Evolutionary conservation across 106 monocot genomes (phyloP).

Genomic region (Acorus calamus): DNA sequence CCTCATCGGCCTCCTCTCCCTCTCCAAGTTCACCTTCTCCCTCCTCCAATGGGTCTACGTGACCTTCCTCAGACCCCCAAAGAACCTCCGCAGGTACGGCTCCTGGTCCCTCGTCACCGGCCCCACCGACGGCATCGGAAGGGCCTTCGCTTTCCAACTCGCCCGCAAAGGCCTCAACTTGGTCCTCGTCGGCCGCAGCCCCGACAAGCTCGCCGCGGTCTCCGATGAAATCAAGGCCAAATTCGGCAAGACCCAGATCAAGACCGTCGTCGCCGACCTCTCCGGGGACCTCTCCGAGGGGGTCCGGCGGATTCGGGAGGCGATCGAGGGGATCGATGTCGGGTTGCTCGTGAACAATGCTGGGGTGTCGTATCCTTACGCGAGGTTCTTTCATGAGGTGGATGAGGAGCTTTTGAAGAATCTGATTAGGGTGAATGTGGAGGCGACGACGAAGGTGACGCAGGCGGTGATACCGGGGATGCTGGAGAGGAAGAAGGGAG

Average conservation of each 20-base stretch:
- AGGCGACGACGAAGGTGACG: slow-evolving; percentile 75
- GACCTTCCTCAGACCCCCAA: slow-evolving; percentile 67
- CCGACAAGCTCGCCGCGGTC: slow-evolving; percentile 43
- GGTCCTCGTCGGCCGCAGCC: slow-evolving; percentile 83
- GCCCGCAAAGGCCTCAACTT: slow-evolving; percentile 51
- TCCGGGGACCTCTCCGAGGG: slow-evolving; percentile 46
- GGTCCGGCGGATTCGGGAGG: slow-evolving; percentile 32
- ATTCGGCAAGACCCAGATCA: slow-evolving; percentile 11
- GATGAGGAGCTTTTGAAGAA: slow-evolving; percentile 57
- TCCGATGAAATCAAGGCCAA: slow-evolving; percentile 31
- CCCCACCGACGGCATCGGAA: slow-evolving; percentile 83
- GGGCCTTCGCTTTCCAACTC: slow-evolving; percentile 62
- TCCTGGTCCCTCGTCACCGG: slow-evolving; percentile 83
- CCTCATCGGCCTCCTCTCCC: slow-evolving; percentile 35
- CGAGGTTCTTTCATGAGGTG: slow-evolving; percentile 84
- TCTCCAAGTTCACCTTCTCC: slow-evolving; percentile 19
- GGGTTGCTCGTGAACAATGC: slow-evolving; percentile 86
- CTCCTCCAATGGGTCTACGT: slow-evolving; percentile 44
- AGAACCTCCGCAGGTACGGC: slow-evolving; percentile 62
- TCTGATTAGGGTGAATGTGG: slow-evolving; percentile 79
- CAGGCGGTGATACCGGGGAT: slow-evolving; percentile 75
- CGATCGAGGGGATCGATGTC: slow-evolving; percentile 56
- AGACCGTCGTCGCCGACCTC: slow-evolving; percentile 63
- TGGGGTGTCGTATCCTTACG: slow-evolving; percentile 79
- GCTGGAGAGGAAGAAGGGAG: slow-evolving; percentile 67